phyloP scores from a whole-genome alignment of 2,329 filamentous ascomycete species.

The Pseudocercospora cruenta region DNA sequence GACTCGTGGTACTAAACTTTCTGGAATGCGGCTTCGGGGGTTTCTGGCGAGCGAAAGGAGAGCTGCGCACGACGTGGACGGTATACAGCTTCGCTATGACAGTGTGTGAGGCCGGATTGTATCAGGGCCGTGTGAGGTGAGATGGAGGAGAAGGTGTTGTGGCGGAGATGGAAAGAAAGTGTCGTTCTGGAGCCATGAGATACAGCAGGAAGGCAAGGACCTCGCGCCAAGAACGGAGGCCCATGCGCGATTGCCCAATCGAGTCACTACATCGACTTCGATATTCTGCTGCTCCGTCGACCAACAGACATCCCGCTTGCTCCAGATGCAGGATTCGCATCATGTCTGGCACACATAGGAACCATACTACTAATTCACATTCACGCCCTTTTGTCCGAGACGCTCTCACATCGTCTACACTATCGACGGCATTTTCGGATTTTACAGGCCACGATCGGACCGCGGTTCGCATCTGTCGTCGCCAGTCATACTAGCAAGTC shows the following conservation, averaged over 20 bases:
- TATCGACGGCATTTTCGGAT: not conserved
- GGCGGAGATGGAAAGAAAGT: slow-evolving; percentile 5
- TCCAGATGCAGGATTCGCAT: not conserved
- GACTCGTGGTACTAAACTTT: slow-evolving; percentile 13
- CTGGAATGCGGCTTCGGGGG: slow-evolving; percentile 10
- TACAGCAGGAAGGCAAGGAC: not conserved
- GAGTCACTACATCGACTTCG: not conserved
- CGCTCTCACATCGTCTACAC: not conserved
- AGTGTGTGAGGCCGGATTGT: not conserved
- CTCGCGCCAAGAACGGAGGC: not conserved
- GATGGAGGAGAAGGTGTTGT: slow-evolving; percentile 5
- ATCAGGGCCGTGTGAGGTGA: not conserved
- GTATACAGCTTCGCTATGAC: not conserved
- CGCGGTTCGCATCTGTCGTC: not conserved
- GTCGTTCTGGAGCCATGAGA: slow-evolving; percentile 3
- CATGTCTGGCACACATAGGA: not conserved
- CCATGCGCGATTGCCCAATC: not conserved
- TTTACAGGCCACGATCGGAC: not conserved
- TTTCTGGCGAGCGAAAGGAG: not conserved
- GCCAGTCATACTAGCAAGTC: not conserved
- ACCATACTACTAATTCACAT: too few species aligned
- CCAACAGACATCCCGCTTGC: not conserved
- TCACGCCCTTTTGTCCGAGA: not conserved
- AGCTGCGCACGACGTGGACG: slow-evolving; percentile 1
- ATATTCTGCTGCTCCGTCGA: not conserved